Evolutionary conservation across 2,329 filamentous ascomycete species (phyloP).

Genomic region (Neofusicoccum cordaticola): DNA sequence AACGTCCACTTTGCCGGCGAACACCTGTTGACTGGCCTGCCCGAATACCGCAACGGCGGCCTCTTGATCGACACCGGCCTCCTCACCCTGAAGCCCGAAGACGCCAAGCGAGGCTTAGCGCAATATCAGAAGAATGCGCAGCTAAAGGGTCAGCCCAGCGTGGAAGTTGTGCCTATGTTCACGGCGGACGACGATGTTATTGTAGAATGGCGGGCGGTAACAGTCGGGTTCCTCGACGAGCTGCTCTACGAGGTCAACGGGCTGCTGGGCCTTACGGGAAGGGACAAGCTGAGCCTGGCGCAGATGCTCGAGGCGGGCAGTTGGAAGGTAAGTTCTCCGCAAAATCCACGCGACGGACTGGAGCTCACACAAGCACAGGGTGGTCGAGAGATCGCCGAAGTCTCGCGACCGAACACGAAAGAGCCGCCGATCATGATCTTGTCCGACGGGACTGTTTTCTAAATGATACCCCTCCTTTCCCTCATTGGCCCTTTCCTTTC

Average conservation of each 20-base stretch:
- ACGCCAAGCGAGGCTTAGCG: conserved; percentile 67
- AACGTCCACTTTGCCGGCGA: conserved; percentile 77
- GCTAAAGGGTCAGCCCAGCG: conserved; percentile 67
- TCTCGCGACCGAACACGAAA: conserved; percentile 92
- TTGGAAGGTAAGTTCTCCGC: conserved; percentile 76
- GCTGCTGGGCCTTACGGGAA: conserved; percentile 64
- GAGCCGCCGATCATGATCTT: conserved; percentile 95
- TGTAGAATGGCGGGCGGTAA: conserved; percentile 75
- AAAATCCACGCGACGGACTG: conserved; percentile 6
- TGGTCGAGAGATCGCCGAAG: conserved; percentile 91
- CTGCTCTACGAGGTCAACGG: conserved; percentile 67
- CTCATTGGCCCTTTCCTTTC: conserved; percentile 13
- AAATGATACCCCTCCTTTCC: conserved; percentile 41
- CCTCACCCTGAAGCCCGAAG: conserved; percentile 68
- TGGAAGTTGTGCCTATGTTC: conserved; percentile 73
- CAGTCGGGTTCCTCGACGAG: conserved; percentile 71
- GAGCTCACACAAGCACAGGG: conserved; percentile 54
- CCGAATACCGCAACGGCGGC: conserved; percentile 90
- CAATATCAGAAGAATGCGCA: conserved; percentile 69
- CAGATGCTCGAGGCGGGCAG: conserved; percentile 94
- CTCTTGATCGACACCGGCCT: conserved; percentile 83
- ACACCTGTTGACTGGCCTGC: conserved; percentile 82
- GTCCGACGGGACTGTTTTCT: conserved; percentile 95
- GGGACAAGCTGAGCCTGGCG: conserved; percentile 70
- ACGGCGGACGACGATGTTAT: conserved; percentile 72